phyloP scores from a whole-genome alignment of 495 filamentous ascomycete species.

The Bombardia bombarda region DNA sequence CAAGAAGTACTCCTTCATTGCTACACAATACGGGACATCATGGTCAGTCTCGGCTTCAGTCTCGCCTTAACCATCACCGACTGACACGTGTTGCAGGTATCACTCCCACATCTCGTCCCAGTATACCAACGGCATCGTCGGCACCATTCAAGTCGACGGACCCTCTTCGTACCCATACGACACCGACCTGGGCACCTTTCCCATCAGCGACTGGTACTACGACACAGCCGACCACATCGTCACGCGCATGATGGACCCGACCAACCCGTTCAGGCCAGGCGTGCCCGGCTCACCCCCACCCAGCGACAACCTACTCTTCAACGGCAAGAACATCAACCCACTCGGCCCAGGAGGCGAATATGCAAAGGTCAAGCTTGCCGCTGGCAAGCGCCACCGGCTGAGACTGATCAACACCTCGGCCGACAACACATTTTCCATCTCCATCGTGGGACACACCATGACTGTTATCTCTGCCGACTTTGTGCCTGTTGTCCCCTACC shows the following conservation, averaged over 20 bases:
- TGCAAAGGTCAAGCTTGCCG: slow-evolving; percentile 22
- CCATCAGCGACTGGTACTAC: slow-evolving; percentile 39
- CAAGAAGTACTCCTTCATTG: slow-evolving; percentile 39
- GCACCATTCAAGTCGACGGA: slow-evolving; percentile 48
- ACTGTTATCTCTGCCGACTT: slow-evolving; percentile 41
- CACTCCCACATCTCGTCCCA: slow-evolving; percentile 48
- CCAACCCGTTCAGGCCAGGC: not conserved
- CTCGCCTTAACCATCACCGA: not conserved
- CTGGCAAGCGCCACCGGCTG: slow-evolving; percentile 40
- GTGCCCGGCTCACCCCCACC: slow-evolving; percentile 10
- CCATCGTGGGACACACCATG: slow-evolving; percentile 41
- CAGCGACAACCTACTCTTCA: slow-evolving; percentile 23
- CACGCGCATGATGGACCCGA: slow-evolving; percentile 3
- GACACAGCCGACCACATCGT: slow-evolving; percentile 14
- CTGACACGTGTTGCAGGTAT: slow-evolving; percentile 28
- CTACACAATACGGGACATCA: slow-evolving; percentile 39
- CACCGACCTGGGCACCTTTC: slow-evolving; percentile 34
- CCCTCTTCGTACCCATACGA: slow-evolving; percentile 45
- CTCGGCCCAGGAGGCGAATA: slow-evolving; percentile 25
- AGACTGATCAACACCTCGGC: slow-evolving; percentile 46
- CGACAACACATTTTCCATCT: slow-evolving; percentile 39
- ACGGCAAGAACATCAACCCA: slow-evolving; percentile 32
- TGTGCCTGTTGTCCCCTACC: slow-evolving; percentile 39
- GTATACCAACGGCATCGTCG: slow-evolving; percentile 40
- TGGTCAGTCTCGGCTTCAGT: slow-evolving; percentile 3